Evolutionary conservation across 768 basidiomycete genomes (phyloP), one percentile per base, ranked within the genome.

Genomic region (Amanita jacksonii): DNA sequence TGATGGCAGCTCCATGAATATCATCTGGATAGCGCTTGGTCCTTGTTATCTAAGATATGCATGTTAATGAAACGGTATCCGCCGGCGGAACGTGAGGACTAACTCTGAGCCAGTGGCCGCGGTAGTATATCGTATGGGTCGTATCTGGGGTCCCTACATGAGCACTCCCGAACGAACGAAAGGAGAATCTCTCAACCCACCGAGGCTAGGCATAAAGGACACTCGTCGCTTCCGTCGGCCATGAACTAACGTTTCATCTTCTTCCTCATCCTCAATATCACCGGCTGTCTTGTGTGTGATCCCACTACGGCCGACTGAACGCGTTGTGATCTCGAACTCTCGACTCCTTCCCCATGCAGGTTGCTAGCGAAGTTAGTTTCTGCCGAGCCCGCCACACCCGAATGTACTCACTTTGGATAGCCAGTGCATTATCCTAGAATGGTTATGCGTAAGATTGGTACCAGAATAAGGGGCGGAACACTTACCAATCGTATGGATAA

Each of bases 381-480:
- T 8, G 30, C 31, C 32, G 22, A 32, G 4, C 3, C 5, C n/a
- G 31, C 10, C 12, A 16, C 16, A 7, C 6, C 38, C 40, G 48
- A 41, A 42, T 43, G 24, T 25, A 47, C 24, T 24, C 45, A 79
- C 85, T 74, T 89, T 90, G 18, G 84, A 72, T 37, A 90, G 70
- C 88, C 87, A 90, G 54, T 90, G 84, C 84, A 88, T 86, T 51
- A 89, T 60, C 86, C 85, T 87, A 51, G n/a, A n/a, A n/a, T n/a
- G n/a, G n/a, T n/a, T n/a, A n/a, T n/a, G n/a, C n/a, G 33, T 34
- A 43, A 5, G 16, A n/a, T 18, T 19, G 18, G n/a, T 43, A 38
- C 30, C 45, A 51, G 33, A n/a, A 25, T 47, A 30, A 19, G 52
- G n/a, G n/a, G n/a, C n/a, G n/a, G n/a, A n/a, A n/a, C n/a, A n/a